A percentile compares a stretch with the other conserved stretches of the same genome.
Evolutionary conservation across 2,329 filamentous ascomycete species (phyloP).

Genomic region (Lecanoromycetidae sp.): DNA sequence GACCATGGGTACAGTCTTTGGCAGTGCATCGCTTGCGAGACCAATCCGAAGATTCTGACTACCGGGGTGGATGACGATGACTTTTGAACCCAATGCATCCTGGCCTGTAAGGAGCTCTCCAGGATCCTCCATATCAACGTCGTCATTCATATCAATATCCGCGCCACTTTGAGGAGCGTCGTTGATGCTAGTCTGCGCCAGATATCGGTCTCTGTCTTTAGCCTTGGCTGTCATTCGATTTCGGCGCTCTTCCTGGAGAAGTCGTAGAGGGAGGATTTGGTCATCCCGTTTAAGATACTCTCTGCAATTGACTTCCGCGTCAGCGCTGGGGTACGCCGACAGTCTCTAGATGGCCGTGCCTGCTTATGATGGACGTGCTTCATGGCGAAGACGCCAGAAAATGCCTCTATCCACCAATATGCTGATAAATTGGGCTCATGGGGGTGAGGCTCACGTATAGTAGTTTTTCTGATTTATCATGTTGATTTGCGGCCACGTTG

Average conservation of each 20-base stretch:
- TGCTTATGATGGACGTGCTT: background rate
- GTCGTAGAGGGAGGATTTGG: slow-evolving; percentile 76
- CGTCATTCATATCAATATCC: slow-evolving; percentile 46
- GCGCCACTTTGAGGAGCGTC: slow-evolving; percentile 51
- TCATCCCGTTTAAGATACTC: slow-evolving; percentile 98
- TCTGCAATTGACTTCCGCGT: slow-evolving; percentile 34
- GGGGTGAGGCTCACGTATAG: slow-evolving; percentile 62
- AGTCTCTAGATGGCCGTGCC: background rate
- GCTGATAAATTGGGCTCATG: background rate
- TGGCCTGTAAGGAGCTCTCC: slow-evolving; percentile 31
- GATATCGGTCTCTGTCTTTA: slow-evolving; percentile 73
- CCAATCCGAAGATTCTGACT: slow-evolving; percentile 93
- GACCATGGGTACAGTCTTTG: slow-evolving; percentile 87
- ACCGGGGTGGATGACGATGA: slow-evolving; percentile 88
- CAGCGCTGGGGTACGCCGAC: background rate
- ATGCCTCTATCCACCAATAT: background rate
- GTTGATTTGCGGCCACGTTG: slow-evolving; percentile 80
- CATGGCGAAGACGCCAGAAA: background rate
- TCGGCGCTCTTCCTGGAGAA: slow-evolving; percentile 75
- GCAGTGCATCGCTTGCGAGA: slow-evolving; percentile 86
- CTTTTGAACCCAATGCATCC: slow-evolving; percentile 66
- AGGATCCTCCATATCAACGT: slow-evolving; percentile 38
- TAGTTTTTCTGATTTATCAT: slow-evolving; percentile 99
- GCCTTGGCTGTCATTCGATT: slow-evolving; percentile 75
- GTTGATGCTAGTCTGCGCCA: slow-evolving; percentile 61